Evolutionary conservation across 768 basidiomycete species (phyloP), one percentile per base, ranked within the genome.

Genomic region (Macrolepiota fuliginosa): DNA sequence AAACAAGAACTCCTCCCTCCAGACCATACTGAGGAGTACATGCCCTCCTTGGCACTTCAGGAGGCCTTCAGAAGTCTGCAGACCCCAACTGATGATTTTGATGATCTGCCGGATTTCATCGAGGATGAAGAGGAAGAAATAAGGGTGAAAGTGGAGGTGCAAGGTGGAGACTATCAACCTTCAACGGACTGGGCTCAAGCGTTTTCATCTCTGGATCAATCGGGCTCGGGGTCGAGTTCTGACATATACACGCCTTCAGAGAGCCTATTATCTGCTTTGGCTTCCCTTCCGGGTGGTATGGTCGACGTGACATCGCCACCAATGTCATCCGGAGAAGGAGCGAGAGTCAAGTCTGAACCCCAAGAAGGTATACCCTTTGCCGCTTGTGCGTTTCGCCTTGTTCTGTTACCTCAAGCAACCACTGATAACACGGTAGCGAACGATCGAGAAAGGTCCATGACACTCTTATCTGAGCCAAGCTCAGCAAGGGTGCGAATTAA

Each of bases 21-120:
- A 0, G 53, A 51, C 11, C 35, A 12, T 10, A 22, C 53, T 19
- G 55, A 61, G 13, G 59, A 61, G 3, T 69, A 68, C 46, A 56
- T 58, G 12, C 66, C 66, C 7, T 65, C 58, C 2, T 42, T 32
- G 5, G 66, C 63, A 13, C 39, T 65, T 17, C 53, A 47, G 12
- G 45, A 63, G 0, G 58, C 64, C 2, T 56, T 66, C 52, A 5
- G 45, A 61, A 0, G 58, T 62, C 2, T 56, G 61, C 52, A 58
- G 35, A 45, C 55, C 57, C 24, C 59, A 29, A 42, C 32, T 27
- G 36, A 27, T 5, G 25, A 56, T 12, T 27, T 37, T 3, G 56
- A 55, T 29, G 47, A 24, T 4, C 25, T 54, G 9, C 11, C 45
- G 5, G 29, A 64, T 49, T 40, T 27, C 1, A 56, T 56, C 27